These are phyloP conservation scores for Naematelia aurantialba DNA, from an alignment of 768 basidiomycete genomes.

Conservation along the genomic window DNA sequence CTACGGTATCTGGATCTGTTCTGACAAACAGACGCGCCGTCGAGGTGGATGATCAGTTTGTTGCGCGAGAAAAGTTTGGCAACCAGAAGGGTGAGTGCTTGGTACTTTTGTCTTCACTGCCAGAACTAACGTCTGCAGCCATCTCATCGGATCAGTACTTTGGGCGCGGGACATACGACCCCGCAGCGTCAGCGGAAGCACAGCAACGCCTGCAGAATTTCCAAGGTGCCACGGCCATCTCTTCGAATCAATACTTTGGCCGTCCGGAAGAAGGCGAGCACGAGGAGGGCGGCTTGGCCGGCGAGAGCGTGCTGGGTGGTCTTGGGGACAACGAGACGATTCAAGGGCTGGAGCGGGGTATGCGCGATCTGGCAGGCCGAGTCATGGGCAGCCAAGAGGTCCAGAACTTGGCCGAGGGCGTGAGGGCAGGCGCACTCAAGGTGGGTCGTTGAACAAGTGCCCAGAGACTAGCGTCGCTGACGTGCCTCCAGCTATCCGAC, in stretches of 20 bases:
- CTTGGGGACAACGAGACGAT: constrained; percentile 47
- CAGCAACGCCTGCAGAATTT: constrained; percentile 76
- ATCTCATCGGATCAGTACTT: constrained; percentile 99
- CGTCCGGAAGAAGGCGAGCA: constrained; percentile 68
- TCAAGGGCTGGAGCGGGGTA: constrained; percentile 44
- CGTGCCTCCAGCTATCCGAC: constrained; percentile 33
- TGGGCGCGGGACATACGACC: constrained; percentile 81
- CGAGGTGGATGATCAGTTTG: constrained; percentile 38
- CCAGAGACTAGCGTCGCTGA: background rate
- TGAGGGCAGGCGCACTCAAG: constrained; percentile 48
- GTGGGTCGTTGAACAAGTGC: constrained; percentile 21
- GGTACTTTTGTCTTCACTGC: background rate
- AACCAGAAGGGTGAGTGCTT: constrained; percentile 62
- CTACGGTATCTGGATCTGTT: background rate
- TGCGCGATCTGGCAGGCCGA: constrained; percentile 47
- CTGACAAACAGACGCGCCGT: constrained; percentile 28
- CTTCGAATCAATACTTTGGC: constrained; percentile 94
- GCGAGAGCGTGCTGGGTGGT: constrained; percentile 31
- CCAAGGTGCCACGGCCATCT: constrained; percentile 87
- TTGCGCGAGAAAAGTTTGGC: constrained; percentile 85
- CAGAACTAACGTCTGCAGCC: constrained; percentile 54
- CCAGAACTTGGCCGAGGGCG: constrained; percentile 45
- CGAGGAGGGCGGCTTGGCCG: constrained; percentile 48
- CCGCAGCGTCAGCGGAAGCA: constrained; percentile 66
- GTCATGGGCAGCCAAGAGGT: constrained; percentile 50